Evolutionary conservation across 2,329 filamentous ascomycete genomes (phyloP).

Genomic region (Bretziella fagacearum): DNA sequence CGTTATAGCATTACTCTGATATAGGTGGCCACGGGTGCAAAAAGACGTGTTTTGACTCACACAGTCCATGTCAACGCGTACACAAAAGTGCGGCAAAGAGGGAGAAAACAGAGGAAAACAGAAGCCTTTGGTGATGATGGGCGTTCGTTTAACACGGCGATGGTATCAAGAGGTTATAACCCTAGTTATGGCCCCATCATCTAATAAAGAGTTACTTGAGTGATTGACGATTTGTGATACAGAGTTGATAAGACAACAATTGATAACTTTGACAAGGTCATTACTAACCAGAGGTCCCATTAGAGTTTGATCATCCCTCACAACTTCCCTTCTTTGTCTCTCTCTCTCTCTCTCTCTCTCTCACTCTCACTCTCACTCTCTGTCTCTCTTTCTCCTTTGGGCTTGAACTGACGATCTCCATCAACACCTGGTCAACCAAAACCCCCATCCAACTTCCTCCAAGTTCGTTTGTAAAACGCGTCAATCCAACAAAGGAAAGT

Average conservation of each 20-base stretch:
- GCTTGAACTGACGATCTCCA: no score
- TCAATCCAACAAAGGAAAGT: not conserved
- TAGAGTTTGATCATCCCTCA: not conserved
- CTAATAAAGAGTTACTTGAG: no score
- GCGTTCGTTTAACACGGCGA: not conserved
- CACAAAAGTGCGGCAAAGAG: not conserved
- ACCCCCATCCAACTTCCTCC: not conserved
- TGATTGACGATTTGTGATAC: not conserved
- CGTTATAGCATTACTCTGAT: constrained; percentile 2
- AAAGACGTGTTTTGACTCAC: constrained; percentile 1
- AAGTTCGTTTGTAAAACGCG: not conserved
- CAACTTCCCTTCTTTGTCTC: not conserved
- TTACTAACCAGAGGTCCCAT: not conserved
- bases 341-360: not conserved
- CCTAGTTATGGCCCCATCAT: not conserved
- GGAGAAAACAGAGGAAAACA: not conserved
- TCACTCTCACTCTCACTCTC: not conserved
- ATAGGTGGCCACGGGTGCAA: not conserved
- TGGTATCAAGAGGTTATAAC: no score
- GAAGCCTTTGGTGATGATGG: not conserved
- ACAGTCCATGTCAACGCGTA: not conserved
- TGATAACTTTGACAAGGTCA: not conserved
- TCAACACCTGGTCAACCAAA: not conserved
- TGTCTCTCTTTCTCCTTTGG: no score
- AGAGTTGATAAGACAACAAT: not conserved